A percentile compares a stretch with the other conserved stretches of the same genome.
Conservation (phyloP, 495 filamentous ascomycete genomes). For the Amorphotheca resinae region DNA sequence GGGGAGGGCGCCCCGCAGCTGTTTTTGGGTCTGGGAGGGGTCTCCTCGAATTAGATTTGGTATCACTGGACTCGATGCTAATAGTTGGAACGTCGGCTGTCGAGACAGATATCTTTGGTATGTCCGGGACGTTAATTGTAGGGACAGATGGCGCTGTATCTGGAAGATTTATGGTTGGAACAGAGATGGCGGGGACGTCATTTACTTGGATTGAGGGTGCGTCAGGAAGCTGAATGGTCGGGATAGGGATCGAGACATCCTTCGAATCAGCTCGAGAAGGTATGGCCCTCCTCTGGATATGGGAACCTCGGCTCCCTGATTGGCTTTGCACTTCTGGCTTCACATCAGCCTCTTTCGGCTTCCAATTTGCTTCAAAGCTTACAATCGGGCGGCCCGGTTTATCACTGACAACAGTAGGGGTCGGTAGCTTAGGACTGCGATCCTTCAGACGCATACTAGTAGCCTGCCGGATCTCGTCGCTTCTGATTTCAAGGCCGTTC, state of each 20-base stretch:
- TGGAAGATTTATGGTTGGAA: constrained; percentile 20
- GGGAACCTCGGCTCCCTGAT: constrained; percentile 12
- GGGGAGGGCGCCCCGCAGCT: constrained; percentile 20
- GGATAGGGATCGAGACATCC: constrained; percentile 25
- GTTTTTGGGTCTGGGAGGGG: constrained; percentile 29
- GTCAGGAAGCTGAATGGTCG: constrained; percentile 42
- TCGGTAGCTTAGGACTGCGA: constrained; percentile 72
- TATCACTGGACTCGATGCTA: constrained; percentile 6
- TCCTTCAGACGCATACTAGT: constrained; percentile 82
- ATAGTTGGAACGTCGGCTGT: constrained; percentile 11
- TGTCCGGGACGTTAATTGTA: constrained; percentile 36
- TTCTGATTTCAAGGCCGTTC: constrained; percentile 67
- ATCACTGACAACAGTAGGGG: constrained; percentile 76
- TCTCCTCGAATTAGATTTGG: constrained; percentile 19
- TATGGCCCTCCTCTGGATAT: constrained; percentile 11
- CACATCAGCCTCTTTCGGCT: constrained; percentile 45
- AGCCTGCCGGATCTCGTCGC: constrained; percentile 77
- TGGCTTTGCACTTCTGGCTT: constrained; percentile 31
- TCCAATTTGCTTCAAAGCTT: constrained; percentile 80
- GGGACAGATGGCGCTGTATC: constrained; percentile 35
- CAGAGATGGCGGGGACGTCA: not conserved
- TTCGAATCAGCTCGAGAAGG: constrained; percentile 21
- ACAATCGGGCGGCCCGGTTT: constrained; percentile 78
- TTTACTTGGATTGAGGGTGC: constrained; percentile 30
- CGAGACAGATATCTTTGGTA: constrained; percentile 22